These are phyloP conservation scores for Suillus paluster DNA, from an alignment of 768 basidiomycete genomes.

Conservation along the genomic window DNA sequence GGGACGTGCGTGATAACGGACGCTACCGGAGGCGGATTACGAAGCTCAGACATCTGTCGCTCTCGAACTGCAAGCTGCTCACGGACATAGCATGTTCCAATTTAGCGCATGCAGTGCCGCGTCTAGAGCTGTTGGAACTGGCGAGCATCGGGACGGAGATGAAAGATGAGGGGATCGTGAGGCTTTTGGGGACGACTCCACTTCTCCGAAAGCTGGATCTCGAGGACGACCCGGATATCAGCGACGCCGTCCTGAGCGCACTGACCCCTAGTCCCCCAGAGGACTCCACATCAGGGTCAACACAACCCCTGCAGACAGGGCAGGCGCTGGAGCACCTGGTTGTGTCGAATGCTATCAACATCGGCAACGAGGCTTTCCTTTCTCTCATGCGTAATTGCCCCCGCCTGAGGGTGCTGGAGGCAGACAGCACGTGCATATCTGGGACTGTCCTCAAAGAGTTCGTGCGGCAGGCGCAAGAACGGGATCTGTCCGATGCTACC, in stretches of 20 bases:
- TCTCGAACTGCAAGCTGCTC: conserved; percentile 73
- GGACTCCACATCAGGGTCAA: conserved; percentile 17
- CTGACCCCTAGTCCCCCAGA: conserved; percentile 53
- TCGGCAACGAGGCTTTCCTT: conserved; percentile 68
- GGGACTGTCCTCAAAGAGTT: conserved; percentile 68
- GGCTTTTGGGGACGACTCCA: conserved; percentile 70
- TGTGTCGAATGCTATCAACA: conserved; percentile 65
- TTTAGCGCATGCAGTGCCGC: conserved; percentile 70
- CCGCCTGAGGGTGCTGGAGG: conserved; percentile 69
- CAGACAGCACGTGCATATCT: conserved; percentile 79
- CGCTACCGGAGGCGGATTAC: conserved; percentile 66
- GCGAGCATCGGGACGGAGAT: conserved; percentile 74
- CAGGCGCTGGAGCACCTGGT: conserved; percentile 73
- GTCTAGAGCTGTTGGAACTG: conserved; percentile 78
- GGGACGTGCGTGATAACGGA: conserved; percentile 53
- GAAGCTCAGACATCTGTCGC: conserved; percentile 68
- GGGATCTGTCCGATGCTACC: conserved; percentile 53
- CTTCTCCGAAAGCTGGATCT: conserved; percentile 78
- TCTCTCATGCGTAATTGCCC: conserved; percentile 67
- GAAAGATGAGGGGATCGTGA: conserved; percentile 73
- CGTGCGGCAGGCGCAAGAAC: conserved; percentile 55
- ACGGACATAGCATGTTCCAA: conserved; percentile 78
- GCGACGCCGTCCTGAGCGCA: conserved; percentile 67
- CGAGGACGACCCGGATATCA: conserved; percentile 80
- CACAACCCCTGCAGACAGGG: conserved; percentile 51